Evolutionary conservation across 768 basidiomycete genomes (phyloP).

Genomic region (Postia placenta): DNA sequence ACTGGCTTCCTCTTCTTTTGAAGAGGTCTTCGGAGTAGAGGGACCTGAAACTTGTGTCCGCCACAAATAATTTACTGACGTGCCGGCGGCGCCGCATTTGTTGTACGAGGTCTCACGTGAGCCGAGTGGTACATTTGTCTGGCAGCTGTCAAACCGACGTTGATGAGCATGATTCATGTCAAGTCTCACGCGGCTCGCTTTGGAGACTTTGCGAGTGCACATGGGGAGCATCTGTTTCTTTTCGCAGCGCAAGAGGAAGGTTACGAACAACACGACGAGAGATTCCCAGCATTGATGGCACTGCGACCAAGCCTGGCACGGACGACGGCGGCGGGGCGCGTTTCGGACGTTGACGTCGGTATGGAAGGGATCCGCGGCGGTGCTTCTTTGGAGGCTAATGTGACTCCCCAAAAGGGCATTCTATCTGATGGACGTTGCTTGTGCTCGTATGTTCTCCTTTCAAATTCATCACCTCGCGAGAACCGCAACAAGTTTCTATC

Average conservation of each 20-base stretch:
- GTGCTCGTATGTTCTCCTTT: not conserved
- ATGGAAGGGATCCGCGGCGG: conserved; percentile 4
- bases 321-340: not conserved
- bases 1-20: too few species aligned
- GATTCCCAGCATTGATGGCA: too few species aligned
- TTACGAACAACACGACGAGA: too few species aligned
- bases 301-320: not conserved
- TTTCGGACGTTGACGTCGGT: not conserved
- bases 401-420: not conserved
- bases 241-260: too few species aligned
- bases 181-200: not conserved
- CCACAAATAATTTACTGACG: too few species aligned
- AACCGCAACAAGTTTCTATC: conserved; percentile 1
- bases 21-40: too few species aligned
- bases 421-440: not conserved
- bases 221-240: too few species aligned
- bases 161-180: not conserved
- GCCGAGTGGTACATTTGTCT: not conserved
- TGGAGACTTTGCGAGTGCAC: too few species aligned
- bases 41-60: too few species aligned
- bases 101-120: not conserved
- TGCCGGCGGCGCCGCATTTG: too few species aligned
- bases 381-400: not conserved
- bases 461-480: not conserved
- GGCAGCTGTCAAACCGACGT: not conserved